These are phyloP conservation scores for Apodospora peruviana DNA, from an alignment of 495 filamentous ascomycete species.

Conservation along the genomic window DNA sequence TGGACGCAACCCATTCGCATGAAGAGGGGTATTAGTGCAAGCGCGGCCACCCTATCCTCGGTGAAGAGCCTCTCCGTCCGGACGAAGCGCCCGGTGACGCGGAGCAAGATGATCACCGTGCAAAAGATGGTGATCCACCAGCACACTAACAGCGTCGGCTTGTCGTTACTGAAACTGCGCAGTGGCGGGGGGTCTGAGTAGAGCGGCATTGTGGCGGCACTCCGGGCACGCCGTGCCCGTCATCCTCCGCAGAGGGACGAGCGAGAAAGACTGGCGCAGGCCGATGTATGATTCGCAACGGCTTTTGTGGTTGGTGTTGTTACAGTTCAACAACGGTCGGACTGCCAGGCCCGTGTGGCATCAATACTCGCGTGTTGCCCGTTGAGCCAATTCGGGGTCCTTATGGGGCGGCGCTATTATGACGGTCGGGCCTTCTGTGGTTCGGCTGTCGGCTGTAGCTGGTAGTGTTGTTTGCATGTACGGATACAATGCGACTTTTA, in stretches of 20 bases:
- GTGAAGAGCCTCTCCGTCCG: constrained; percentile 74
- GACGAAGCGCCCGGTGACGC: constrained; percentile 72
- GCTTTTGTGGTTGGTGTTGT: not conserved
- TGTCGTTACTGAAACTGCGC: constrained; percentile 51
- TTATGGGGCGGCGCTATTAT: not conserved
- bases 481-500: no score
- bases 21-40: constrained; percentile 72
- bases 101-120: constrained; percentile 69
- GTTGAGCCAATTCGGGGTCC: not conserved
- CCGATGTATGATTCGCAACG: not conserved
- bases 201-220: constrained; percentile 39
- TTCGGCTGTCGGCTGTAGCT: not conserved
- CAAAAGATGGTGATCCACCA: constrained; percentile 92
- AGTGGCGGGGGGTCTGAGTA: constrained; percentile 56
- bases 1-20: constrained; percentile 83
- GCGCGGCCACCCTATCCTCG: constrained; percentile 83
- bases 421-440: not conserved
- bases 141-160: constrained; percentile 79
- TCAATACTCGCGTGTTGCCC: not conserved
- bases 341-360: not conserved
- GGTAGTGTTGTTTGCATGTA: no score
- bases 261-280: constrained; percentile 19
- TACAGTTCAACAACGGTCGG: not conserved
- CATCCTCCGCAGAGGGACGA: constrained; percentile 60
- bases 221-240: constrained; percentile 41